Conservation (phyloP, 1,284 basidiomycete genomes). For the Fomitopsis schrenkii region DNA sequence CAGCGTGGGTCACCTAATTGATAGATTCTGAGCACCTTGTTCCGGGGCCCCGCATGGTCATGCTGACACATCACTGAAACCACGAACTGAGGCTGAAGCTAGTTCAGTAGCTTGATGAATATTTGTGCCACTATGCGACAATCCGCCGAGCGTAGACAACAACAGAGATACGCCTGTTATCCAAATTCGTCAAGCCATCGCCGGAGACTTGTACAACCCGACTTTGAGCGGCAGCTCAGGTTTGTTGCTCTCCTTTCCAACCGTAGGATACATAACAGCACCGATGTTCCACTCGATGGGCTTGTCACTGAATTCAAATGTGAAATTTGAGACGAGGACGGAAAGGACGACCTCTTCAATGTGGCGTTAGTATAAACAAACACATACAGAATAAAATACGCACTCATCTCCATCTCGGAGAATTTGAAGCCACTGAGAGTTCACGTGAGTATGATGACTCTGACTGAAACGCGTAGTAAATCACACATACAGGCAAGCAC, state of each 20-base stretch:
- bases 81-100: too few relatives aligned
- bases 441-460: neutral
- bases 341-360: conserved; percentile 16
- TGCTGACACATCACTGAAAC: too few relatives aligned
- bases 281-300: conserved; percentile 25
- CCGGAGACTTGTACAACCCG: neutral
- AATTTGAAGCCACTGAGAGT: conserved; percentile 29
- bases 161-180: too few relatives aligned
- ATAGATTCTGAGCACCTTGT: too few relatives aligned
- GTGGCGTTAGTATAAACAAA: too few relatives aligned
- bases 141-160: too few relatives aligned
- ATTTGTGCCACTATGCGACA: too few relatives aligned
- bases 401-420: conserved; percentile 32
- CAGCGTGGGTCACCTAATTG: too few relatives aligned
- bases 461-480: neutral
- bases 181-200: too few relatives aligned
- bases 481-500: conserved; percentile 29
- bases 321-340: conserved; percentile 15
- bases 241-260: conserved; percentile 18
- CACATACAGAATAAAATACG: conserved; percentile 6
- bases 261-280: conserved; percentile 20
- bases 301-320: conserved; percentile 14
- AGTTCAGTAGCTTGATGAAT: too few relatives aligned
- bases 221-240: conserved; percentile 22
- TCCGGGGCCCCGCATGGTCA: too few relatives aligned